phyloP scores from a whole-genome alignment of 1,284 basidiomycete genomes.

The Cystobasidium slooffiae region DNA sequence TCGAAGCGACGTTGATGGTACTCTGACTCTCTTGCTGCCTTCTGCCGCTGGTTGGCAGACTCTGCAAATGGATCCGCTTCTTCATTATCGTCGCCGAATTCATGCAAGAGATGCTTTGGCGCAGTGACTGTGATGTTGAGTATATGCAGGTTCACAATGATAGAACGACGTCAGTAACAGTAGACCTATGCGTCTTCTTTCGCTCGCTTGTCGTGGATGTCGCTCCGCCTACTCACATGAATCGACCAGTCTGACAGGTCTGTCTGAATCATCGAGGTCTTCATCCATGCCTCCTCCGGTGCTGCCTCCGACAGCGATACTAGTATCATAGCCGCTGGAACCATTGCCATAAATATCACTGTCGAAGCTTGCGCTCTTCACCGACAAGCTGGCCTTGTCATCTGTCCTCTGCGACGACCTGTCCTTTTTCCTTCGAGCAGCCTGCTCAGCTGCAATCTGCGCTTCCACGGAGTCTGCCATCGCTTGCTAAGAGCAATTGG shows the following conservation, averaged over 20 bases:
- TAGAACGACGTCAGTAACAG: not conserved
- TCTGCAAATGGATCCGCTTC: slow-evolving; percentile 93
- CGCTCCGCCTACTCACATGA: slow-evolving; percentile 35
- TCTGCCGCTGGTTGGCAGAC: slow-evolving; percentile 87
- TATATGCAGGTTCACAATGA: not conserved
- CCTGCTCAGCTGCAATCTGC: slow-evolving; percentile 44
- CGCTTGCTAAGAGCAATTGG: not conserved
- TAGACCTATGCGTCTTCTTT: not conserved
- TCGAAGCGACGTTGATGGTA: slow-evolving; percentile 93
- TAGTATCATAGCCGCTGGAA: slow-evolving; percentile 38
- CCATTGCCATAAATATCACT: slow-evolving; percentile 40
- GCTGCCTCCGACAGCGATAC: slow-evolving; percentile 36
- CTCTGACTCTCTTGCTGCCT: slow-evolving; percentile 90
- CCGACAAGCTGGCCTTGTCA: slow-evolving; percentile 37
- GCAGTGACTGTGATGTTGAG: slow-evolving; percentile 65
- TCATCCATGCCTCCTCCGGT: slow-evolving; percentile 40
- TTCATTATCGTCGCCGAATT: slow-evolving; percentile 85
- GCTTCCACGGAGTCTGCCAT: slow-evolving; percentile 41
- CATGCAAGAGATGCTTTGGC: slow-evolving; percentile 91
- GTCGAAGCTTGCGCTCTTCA: slow-evolving; percentile 42
- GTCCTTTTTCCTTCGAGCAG: slow-evolving; percentile 27
- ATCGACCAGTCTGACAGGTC: slow-evolving; percentile 45
- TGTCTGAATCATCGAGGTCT: slow-evolving; percentile 45
- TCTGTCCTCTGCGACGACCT: slow-evolving; percentile 33
- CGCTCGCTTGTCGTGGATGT: not conserved